Evolutionary conservation across 1,284 basidiomycete species (phyloP).

Genomic region (Sporisorium exsertum): DNA sequence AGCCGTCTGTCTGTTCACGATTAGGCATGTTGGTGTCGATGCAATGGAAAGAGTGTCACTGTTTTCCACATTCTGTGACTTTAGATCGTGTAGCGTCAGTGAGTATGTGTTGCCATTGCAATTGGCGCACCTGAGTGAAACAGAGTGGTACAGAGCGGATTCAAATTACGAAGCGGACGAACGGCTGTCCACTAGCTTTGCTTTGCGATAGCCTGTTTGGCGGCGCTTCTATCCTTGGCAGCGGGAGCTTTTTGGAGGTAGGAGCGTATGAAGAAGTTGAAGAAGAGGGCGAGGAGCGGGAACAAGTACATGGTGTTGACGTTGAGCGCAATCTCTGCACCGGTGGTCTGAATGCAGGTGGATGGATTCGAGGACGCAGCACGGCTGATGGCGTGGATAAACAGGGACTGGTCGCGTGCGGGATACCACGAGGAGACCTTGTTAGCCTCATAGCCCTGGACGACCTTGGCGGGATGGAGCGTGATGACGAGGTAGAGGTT

Average conservation of each 20-base stretch:
- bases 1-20: not conserved
- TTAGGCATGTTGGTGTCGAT: not conserved
- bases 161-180: too few relatives aligned
- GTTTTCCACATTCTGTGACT: too few relatives aligned
- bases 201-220: conserved; percentile 1
- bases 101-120: not conserved
- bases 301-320: conserved; percentile 63
- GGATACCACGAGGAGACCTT: conserved; percentile 21
- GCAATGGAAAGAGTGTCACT: not conserved
- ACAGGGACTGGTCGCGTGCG: conserved; percentile 15
- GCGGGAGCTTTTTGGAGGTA: conserved; percentile 41
- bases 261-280: conserved; percentile 58
- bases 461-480: conserved; percentile 37
- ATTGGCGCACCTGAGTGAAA: not conserved
- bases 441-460: conserved; percentile 22
- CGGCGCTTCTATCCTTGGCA: conserved; percentile 1
- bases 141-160: too few relatives aligned
- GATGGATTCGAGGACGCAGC: conserved; percentile 25
- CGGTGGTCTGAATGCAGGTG: conserved; percentile 54
- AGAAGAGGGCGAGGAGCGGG: conserved; percentile 59
- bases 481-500: conserved; percentile 57
- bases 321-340: conserved; percentile 57
- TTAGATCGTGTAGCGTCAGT: too few relatives aligned
- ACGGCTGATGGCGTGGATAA: conserved; percentile 32
- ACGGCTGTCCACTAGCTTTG: not conserved